These are phyloP conservation scores for Colletotrichum orbiculare DNA, from an alignment of 2,329 filamentous ascomycete genomes.

Conservation along the genomic window DNA sequence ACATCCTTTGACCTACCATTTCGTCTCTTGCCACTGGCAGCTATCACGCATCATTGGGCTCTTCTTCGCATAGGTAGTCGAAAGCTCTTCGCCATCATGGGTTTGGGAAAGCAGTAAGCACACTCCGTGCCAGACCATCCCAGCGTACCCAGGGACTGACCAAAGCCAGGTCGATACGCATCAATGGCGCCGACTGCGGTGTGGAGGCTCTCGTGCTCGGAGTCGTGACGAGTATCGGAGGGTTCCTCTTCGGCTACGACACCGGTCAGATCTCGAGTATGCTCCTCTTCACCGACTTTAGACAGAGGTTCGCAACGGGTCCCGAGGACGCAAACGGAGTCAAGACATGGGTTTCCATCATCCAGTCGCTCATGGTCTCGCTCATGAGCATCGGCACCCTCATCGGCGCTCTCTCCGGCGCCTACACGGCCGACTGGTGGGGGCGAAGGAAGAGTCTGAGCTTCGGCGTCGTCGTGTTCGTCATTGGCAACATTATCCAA, in stretches of 20 bases:
- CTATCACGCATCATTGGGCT: too few species aligned
- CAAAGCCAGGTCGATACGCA: slow-evolving; percentile 48
- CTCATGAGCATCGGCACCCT: slow-evolving; percentile 67
- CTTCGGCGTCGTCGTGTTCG: slow-evolving; percentile 66
- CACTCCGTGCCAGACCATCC: not conserved
- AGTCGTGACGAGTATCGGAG: slow-evolving; percentile 66
- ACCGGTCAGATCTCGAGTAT: slow-evolving; percentile 69
- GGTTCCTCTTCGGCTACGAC: slow-evolving; percentile 73
- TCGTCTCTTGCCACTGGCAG: too few species aligned
- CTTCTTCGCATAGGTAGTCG: not conserved
- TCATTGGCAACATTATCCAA: slow-evolving; percentile 74
- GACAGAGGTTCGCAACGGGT: slow-evolving; percentile 63
- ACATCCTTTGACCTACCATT: too few species aligned
- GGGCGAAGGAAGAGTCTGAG: slow-evolving; percentile 67
- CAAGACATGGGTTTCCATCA: slow-evolving; percentile 53
- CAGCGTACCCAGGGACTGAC: not conserved
- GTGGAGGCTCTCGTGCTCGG: slow-evolving; percentile 57
- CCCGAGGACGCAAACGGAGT: slow-evolving; percentile 45
- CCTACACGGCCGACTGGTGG: slow-evolving; percentile 66
- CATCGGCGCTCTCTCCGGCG: slow-evolving; percentile 63
- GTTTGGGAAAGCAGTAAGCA: slow-evolving; percentile 33
- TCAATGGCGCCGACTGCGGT: slow-evolving; percentile 57
- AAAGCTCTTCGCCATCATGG: slow-evolving; percentile 23
- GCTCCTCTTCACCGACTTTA: slow-evolving; percentile 64
- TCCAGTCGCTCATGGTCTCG: slow-evolving; percentile 64